Evolutionary conservation across 2,329 filamentous ascomycete species (phyloP).

Genomic region (Colletotrichum falcatum): DNA sequence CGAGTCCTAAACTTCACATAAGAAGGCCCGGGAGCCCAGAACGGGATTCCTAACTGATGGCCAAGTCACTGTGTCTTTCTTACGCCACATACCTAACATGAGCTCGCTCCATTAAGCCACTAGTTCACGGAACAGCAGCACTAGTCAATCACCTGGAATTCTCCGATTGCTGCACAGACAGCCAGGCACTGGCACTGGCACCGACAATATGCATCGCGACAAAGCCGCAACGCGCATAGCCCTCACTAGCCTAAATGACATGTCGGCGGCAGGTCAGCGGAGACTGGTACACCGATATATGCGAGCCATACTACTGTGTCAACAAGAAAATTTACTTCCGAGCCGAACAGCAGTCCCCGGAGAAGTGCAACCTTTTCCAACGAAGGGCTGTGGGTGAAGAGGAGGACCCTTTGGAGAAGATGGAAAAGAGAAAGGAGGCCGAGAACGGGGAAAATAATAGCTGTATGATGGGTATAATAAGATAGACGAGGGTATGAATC

Average conservation of each 20-base stretch:
- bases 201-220: not conserved
- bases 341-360: not conserved
- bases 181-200: not conserved
- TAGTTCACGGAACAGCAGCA: not conserved
- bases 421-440: not conserved
- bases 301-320: not conserved
- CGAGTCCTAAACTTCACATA: not conserved
- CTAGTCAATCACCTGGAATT: not conserved
- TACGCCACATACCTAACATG: not conserved
- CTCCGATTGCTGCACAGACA: not conserved
- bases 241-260: not conserved
- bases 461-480: not conserved
- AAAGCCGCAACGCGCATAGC: not conserved
- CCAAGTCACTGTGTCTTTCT: not conserved
- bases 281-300: conserved; percentile 7
- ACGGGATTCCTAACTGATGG: not conserved
- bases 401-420: not conserved
- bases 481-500: not conserved
- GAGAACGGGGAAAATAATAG: not conserved
- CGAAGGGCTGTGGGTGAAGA: not conserved
- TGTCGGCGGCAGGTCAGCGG: not conserved
- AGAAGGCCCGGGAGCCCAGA: conserved; percentile 14
- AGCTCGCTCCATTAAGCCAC: not conserved
- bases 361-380: not conserved
- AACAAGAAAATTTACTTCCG: not conserved